Evolutionary conservation across 2,329 filamentous ascomycete genomes (phyloP), one percentile per base, ranked within the genome.

Genomic region (Ophioceras dolichostomum): DNA sequence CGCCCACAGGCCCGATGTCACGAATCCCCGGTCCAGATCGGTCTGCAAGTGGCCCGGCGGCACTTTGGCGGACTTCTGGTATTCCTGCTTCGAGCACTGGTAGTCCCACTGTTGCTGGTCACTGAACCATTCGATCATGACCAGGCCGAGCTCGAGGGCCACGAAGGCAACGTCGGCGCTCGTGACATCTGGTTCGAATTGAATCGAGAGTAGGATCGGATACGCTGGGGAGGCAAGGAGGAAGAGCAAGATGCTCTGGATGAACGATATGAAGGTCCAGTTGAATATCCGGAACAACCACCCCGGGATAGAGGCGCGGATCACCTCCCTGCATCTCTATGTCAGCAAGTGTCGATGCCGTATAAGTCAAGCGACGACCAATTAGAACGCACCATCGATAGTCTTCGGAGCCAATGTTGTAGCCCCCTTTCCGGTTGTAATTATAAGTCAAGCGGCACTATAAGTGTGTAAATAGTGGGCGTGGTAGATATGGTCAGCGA

Each of bases 361-460:
- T n/a, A n/a, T n/a, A n/a, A n/a, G n/a, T n/a, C n/a, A n/a, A n/a
- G n/a, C n/a, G 8, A 9, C 17, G 10, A 4, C n/a, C 2, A 32
- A 20, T 49, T 9, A 10, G 8, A 21, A n/a, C 55, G 36, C 48
- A 68, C 78, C 91, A 98, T 61, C 91, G 75, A 58, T 98, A 98
- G 58, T 98, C 91, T 59, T 98, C 89, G 13, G 83, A 88, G 27
- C 91, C 89, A 45, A 88, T 68, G 13, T 70, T 65, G 57, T 98
- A 98, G 18, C 91, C 91, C 28, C 91, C 91, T 57, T 85, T 94
- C 41, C 91, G 81, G 79, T 83, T 94, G 63, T 95, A 98, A 61
- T 98, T 98, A 67, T 75, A 96, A 3, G 89, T 96, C 59, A 98
- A 65, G 10, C 91, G 82, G 40, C 64, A 55, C 83, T 87, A 41